These are phyloP conservation scores for Parathielavia hyrcaniae DNA, from an alignment of 495 filamentous ascomycete genomes.

Conservation along the genomic window DNA sequence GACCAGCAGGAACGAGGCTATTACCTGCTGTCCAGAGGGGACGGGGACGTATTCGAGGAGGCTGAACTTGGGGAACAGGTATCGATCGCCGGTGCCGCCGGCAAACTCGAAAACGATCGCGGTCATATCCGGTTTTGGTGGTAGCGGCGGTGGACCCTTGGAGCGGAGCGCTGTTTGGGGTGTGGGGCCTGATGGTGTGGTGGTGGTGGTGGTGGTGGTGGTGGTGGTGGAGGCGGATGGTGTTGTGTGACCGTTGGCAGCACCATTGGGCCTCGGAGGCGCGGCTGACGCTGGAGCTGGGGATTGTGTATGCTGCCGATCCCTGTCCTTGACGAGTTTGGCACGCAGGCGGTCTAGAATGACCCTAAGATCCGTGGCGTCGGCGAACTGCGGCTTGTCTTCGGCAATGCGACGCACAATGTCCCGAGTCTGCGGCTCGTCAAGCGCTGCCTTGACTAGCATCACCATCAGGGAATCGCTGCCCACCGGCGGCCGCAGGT, in stretches of 20 bases:
- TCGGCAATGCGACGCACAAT: slow-evolving; percentile 40
- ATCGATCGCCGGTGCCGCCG: slow-evolving; percentile 75
- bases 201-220: slow-evolving; percentile 23
- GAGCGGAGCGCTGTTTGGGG: slow-evolving; percentile 44
- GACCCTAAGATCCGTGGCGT: slow-evolving; percentile 41
- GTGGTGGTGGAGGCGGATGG: slow-evolving; percentile 27
- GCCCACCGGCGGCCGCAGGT: slow-evolving; percentile 37
- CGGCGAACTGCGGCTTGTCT: slow-evolving; percentile 38
- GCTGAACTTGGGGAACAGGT: slow-evolving; percentile 78
- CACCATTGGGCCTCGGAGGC: slow-evolving; percentile 20
- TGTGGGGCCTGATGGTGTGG: slow-evolving; percentile 26
- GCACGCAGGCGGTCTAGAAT: slow-evolving; percentile 34
- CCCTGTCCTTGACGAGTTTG: slow-evolving; percentile 29
- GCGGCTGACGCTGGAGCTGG: slow-evolving; percentile 10
- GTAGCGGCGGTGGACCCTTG: slow-evolving; percentile 47
- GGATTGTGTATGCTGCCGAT: slow-evolving; percentile 18
- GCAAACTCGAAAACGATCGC: slow-evolving; percentile 81
- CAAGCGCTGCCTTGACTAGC: slow-evolving; percentile 41
- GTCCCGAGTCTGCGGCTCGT: slow-evolving; percentile 34
- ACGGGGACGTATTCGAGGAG: slow-evolving; percentile 64
- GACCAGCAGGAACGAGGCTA: slow-evolving; percentile 62
- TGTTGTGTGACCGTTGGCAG: slow-evolving; percentile 23
- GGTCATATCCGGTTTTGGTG: slow-evolving; percentile 55
- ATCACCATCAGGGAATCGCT: slow-evolving; percentile 41
- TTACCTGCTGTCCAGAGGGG: slow-evolving; percentile 40